Evolutionary conservation across 2,329 filamentous ascomycete species (phyloP), one percentile per base, ranked within the genome.

Genomic region (Penicillium nordicum): DNA sequence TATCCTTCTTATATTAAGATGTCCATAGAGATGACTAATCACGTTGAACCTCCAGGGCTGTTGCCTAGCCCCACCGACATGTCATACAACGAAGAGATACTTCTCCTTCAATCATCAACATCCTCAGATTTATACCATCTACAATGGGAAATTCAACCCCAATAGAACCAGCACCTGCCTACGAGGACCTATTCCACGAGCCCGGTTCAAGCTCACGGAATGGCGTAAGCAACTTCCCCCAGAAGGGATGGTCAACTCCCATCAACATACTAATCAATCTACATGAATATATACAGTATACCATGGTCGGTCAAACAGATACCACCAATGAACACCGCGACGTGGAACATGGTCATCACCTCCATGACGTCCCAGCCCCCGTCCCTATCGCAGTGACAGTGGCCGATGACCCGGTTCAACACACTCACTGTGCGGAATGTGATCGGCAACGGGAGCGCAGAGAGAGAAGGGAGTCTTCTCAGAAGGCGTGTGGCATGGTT

Each of bases 371-470:
- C 14, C 40, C 27, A 30, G 47, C 11, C 42, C 49, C 18, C 29
- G 9, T 16, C 16, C 50, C 23, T 50, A 53, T 40, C n/a, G 43
- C 23, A 6, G 27, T 40, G 11, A 25, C 43, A 8, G 12, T 12
- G 18, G 23, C 8, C 2, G 37, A 27, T 7, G 38, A 32, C 10
- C 7, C 21, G 10, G n/a, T 25, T 50, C 46, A 47, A 23, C 62
- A 64, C 30, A 25, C 38, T 10, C 62, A 64, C 34, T 64, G 62
- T 44, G 58, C 60, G 2, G 57, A 54, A 21, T 64, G 62, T 42
- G 62, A 64, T 54, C 38, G 53, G 1, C 58, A 54, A n/a, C 43
- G 37, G 14, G 60, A 63, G 3, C 46, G 52, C 14, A 53, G 52
- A 25, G 60, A 63, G 37, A 47, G 36, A 29, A 37, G 51, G n/a